Base-by-base conservation (phyloP, 1,284 basidiomycete species). In the Ustilago vetiveriae region DNA sequence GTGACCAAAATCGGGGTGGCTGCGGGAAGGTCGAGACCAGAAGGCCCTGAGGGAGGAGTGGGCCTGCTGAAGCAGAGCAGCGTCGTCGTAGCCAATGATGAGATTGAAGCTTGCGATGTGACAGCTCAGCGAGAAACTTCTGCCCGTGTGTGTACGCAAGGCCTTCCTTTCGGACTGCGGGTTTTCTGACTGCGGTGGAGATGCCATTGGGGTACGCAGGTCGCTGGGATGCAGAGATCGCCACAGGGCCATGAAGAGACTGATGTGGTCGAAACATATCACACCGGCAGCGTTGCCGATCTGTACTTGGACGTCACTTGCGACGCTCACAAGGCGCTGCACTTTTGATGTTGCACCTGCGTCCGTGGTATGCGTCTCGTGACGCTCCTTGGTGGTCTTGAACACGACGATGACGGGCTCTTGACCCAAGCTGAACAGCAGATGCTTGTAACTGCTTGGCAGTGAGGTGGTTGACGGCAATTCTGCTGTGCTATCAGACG, bases 1-100 rank as follows among this genome's bases (percentile, higher is more conserved):
- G 27, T 76, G 74, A 8, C 66, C 74, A 19, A 72, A 49, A 26
- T 52, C 36, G 4, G 74, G 74, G 42, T 74, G 71, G 1, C 36
- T 40, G 16, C 64, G 63, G 16, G 54, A 42, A 2, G 74, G 74
- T 17, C 65, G 55, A n/a, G 46, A 26, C 74, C 74, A 76, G 44
- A 69, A 76, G 9, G 46, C 47, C 16, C 52, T 45, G 23, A 63
- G n/a, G 4, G 56, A 52, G 3, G 42, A 23, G 5, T 19, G 29
- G 3, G 9, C 27, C 21, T 16, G 27, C n/a, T 37, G 35, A 6
- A 41, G 45, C 11, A 23, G 14, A 7, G n/a, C 4, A 1, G 50
- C 37, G 9, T 55, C 51, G 22, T 72, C 74, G 26, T 76, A 76
- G 21, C 50, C 60, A 11, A 72, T 35, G 17, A 76, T 48, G 39